Conservation (phyloP, 2,329 filamentous ascomycete species). For the Colletotrichum chlorophyti region DNA sequence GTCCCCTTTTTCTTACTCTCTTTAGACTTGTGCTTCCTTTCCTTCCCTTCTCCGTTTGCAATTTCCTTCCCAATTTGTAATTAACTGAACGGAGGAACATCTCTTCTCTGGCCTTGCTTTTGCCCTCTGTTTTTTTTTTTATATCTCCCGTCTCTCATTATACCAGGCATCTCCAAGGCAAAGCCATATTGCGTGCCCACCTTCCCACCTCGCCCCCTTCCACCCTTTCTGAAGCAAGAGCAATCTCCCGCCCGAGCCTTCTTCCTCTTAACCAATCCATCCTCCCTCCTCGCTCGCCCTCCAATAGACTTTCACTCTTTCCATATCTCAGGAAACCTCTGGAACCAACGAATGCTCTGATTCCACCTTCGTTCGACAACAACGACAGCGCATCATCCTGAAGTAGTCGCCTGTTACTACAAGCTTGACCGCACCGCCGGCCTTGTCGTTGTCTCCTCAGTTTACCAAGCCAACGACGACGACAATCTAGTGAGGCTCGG, state of each 20-base stretch:
- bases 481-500: slow-evolving; percentile 8
- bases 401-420: no score
- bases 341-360: no score
- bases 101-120: slow-evolving; percentile 6
- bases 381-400: neutral
- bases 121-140: slow-evolving; percentile 9
- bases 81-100: slow-evolving; percentile 12
- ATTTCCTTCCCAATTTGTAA: slow-evolving; percentile 29
- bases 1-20: slow-evolving; percentile 12
- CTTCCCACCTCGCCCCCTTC: no score
- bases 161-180: neutral
- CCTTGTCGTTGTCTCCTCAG: neutral
- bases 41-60: slow-evolving; percentile 26
- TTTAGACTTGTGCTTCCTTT: slow-evolving; percentile 13
- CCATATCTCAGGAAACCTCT: neutral
- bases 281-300: slow-evolving; percentile 16
- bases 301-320: slow-evolving; percentile 28
- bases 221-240: no score
- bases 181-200: no score
- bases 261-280: neutral
- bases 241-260: neutral
- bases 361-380: no score
- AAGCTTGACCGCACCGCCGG: slow-evolving; percentile 13
- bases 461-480: neutral
- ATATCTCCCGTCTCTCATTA: slow-evolving; percentile 12